Base-by-base conservation (phyloP, 73 alveolate species). In the Stentor roeselii region DNA sequence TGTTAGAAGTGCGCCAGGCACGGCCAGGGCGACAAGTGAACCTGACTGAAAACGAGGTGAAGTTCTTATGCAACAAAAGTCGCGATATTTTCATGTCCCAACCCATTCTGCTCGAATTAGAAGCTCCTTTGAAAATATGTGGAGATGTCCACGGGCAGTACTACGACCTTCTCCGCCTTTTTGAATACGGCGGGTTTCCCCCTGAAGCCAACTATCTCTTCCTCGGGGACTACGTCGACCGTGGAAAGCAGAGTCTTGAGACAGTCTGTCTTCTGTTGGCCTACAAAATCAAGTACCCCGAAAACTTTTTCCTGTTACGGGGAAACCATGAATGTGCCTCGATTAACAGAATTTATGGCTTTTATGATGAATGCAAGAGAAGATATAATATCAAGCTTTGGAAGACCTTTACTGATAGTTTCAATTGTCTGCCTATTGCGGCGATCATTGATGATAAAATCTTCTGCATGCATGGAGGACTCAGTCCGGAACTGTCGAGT, bases 391-490 rank as follows among this genome's bases (percentile, higher is more conserved):
- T n/a, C n/a, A n/a, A n/a, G n/a, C n/a, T n/a, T n/a, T n/a, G n/a
- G n/a, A n/a, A n/a, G n/a, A n/a, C n/a, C n/a, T n/a, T n/a, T n/a
- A 95, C 98, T 1, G 99, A 96, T 80, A 90, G 98, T 78, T 95
- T 96, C 88, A 96, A 96, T 91, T 96, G 99, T 88, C 87, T 96
- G 31, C 99, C 99, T 21, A 95, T 96, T 35, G 97, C 98, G 35
- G 99, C 99, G 42, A 82, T 96, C 76, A 93, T 96, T 61, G 99
- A 95, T 82, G 98, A 95, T 84, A 95, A 95, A 85, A 96, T 96
- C 31, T 83, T 95, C 3, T 96, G 99, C 87, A 94, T 95, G 99
- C 98, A 95, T 83, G 98, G 98, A 0, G 99, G 99, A 14, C 96
- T 96, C 76, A 86, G 93, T 11, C 98, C 98, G 30, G 99, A 96